Base-by-base conservation (phyloP, 176 grass and related monocot genomes). In the Oropetium thomaeum region DNA sequence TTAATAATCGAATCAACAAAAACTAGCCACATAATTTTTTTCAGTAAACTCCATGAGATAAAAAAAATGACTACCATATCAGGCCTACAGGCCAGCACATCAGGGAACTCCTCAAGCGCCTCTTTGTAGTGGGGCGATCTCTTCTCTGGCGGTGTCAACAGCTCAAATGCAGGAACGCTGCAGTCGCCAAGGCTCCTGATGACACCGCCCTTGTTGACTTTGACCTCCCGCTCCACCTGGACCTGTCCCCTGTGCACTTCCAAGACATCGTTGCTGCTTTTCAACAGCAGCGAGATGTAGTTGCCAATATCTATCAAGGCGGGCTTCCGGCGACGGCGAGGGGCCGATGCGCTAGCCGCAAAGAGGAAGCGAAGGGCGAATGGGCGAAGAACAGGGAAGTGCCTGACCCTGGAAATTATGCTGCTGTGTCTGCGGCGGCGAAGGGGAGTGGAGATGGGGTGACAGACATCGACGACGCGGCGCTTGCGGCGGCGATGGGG, bases 271-370 rank as follows among this genome's bases (percentile, higher is more conserved):
- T 82, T n/a, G 17, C 58, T 35, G 60, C 63, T 71, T 8, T 27
- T 67, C n/a, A 38, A 49, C 9, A 67, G 13, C 25, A 20, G 75
- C 33, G 90, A 80, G 34, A 81, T 0, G 37, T 0, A 10, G 30
- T 67, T 76, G 10, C 90, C 90, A 86, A 92, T 92, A 34, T 49
- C 35, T 31, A 42, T 23, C 8, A 27, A 31, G 3, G 44, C 19
- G 13, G 62, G 26, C 48, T 68, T 81, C 86, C 79, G 20, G 71
- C 38, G 54, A 42, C 53, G 40, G 14, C 22, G 61, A 53, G 42
- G 31, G 12, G 22, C 27, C 11, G 58, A 45, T 14, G 58, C 58
- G 10, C 47, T 22, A 43, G 47, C 8, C 26, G 19, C 71, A 41
- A 86, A 58, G 55, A 74, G 35, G 75, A 76, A 28, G 57, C 58